These are phyloP conservation scores for Helichrysum umbraculigerum DNA, from an alignment of 129 eudicot species.

Conservation along the genomic window DNA sequence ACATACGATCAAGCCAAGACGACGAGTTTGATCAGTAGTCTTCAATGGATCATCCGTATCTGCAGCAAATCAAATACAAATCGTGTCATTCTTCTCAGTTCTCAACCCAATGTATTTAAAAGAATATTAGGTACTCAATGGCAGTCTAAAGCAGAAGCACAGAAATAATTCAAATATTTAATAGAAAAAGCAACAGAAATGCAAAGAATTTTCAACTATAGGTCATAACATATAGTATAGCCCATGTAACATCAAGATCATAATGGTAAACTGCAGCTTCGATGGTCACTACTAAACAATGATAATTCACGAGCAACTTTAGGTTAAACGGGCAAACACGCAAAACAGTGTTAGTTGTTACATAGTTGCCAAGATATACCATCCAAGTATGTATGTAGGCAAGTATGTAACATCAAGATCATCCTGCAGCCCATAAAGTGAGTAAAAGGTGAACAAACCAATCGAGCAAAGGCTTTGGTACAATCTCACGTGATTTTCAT, in stretches of 20 bases:
- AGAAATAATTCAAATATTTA: neutral
- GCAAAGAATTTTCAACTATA: neutral
- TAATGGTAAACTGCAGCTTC: neutral
- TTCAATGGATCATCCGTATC: constrained; percentile 95
- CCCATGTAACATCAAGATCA: neutral
- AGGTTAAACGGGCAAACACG: neutral
- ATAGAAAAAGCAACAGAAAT: neutral
- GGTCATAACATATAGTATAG: neutral
- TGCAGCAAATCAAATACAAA: constrained; percentile 39
- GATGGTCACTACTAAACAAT: neutral
- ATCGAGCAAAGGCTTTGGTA: too few relatives aligned
- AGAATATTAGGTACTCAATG: neutral
- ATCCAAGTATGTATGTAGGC: neutral
- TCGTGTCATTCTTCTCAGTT: constrained; percentile 23
- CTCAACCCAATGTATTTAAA: neutral
- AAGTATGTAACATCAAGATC: neutral
- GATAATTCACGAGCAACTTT: neutral
- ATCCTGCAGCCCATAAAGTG: too few relatives aligned
- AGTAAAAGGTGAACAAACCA: too few relatives aligned
- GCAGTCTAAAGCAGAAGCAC: neutral
- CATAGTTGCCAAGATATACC: neutral
- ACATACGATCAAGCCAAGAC: constrained; percentile 91
- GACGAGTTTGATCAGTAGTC: constrained; percentile 92
- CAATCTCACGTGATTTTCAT: too few relatives aligned
- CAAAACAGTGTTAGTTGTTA: neutral